Evolutionary conservation across 2,329 filamentous ascomycete species (phyloP).

Genomic region (Bisporella sp.): DNA sequence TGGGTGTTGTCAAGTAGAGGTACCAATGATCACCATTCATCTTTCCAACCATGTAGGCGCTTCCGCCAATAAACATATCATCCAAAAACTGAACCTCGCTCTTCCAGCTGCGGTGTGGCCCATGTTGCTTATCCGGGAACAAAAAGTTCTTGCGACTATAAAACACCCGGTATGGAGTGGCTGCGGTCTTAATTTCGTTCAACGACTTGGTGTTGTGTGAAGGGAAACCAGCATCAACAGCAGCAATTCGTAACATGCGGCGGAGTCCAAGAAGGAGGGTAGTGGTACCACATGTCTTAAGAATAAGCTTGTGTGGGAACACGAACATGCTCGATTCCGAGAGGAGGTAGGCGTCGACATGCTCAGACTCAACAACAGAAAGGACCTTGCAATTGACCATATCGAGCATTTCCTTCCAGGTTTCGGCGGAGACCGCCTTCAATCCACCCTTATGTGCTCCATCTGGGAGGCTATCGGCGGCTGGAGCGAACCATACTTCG

Average conservation of each 20-base stretch:
- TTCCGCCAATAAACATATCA: slow-evolving; percentile 83
- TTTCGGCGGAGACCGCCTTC: slow-evolving; percentile 76
- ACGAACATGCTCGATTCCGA: slow-evolving; percentile 99
- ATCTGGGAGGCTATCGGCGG: slow-evolving; percentile 63
- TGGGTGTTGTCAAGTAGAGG: slow-evolving; percentile 88
- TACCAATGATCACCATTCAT: slow-evolving; percentile 99
- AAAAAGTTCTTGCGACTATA: slow-evolving; percentile 99
- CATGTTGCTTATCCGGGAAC: slow-evolving; percentile 88
- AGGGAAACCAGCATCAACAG: slow-evolving; percentile 81
- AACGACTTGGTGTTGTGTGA: slow-evolving; percentile 62
- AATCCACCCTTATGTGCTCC: slow-evolving; percentile 68
- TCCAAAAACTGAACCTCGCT: slow-evolving; percentile 92
- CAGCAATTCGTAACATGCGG: slow-evolving; percentile 87
- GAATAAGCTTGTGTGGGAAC: slow-evolving; percentile 97
- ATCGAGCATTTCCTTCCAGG: slow-evolving; percentile 96
- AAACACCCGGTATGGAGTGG: slow-evolving; percentile 91
- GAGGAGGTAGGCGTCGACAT: slow-evolving; percentile 91
- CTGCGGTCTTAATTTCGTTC: slow-evolving; percentile 64
- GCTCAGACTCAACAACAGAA: slow-evolving; percentile 86
- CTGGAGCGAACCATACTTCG: slow-evolving; percentile 95
- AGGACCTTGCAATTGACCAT: slow-evolving; percentile 98
- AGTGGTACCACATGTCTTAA: slow-evolving; percentile 97
- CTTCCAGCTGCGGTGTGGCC: slow-evolving; percentile 95
- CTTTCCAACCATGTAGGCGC: slow-evolving; percentile 98
- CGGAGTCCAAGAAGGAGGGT: slow-evolving; percentile 85